A percentile compares a stretch with the other conserved stretches of the same genome.
These are phyloP conservation scores for Aspergillus phoenicis DNA, from an alignment of 2,329 filamentous ascomycete genomes.

Conservation along the genomic window DNA sequence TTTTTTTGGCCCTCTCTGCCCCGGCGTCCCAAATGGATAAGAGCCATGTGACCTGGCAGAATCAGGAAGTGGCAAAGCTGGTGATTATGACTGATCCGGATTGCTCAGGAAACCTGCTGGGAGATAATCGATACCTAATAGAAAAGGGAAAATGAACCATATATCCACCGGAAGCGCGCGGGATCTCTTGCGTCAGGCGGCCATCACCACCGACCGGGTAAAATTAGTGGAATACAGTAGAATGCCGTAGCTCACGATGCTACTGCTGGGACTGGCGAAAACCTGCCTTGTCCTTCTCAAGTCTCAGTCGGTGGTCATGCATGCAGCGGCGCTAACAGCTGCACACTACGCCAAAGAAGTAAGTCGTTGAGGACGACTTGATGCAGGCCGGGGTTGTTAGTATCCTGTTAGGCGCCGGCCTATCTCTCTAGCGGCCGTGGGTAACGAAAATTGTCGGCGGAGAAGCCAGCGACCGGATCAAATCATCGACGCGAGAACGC, in stretches of 20 bases:
- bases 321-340: neutral
- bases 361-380: neutral
- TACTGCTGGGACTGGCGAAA: neutral
- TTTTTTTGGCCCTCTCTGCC: slow-evolving; percentile 6
- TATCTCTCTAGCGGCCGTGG: neutral
- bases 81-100: neutral
- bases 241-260: neutral
- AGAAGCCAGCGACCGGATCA: neutral
- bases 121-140: neutral
- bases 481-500: neutral
- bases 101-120: neutral
- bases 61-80: neutral
- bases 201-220: neutral
- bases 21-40: neutral
- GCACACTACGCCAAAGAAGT: slow-evolving; percentile 1
- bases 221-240: neutral
- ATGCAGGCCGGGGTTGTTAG: neutral
- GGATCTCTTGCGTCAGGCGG: neutral
- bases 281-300: neutral
- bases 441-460: neutral
- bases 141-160: neutral
- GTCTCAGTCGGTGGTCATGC: neutral
- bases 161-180: neutral
- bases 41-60: slow-evolving; percentile 7
- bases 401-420: neutral